Percentiles rank a stretch among this genome's conserved stretches.
Evolutionary conservation across 1,284 basidiomycete genomes (phyloP).

Genomic region (Vanrija sp.): DNA sequence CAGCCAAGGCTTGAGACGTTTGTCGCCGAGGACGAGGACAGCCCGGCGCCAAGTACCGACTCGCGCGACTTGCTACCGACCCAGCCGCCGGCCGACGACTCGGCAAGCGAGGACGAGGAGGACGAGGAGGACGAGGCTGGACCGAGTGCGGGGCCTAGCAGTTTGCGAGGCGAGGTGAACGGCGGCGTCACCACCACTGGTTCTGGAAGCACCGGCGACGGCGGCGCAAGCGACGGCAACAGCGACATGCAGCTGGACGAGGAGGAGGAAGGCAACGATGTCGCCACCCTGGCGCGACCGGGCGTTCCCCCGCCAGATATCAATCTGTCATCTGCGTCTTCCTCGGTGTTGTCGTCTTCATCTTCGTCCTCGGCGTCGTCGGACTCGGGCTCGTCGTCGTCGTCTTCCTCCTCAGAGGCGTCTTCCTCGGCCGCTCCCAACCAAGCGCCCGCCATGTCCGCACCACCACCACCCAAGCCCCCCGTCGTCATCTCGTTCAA

Average conservation of each 20-base stretch:
- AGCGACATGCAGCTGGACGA: slow-evolving; percentile 5
- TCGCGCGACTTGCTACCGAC: slow-evolving; percentile 15
- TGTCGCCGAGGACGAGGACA: not conserved
- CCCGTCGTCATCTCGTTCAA: not conserved
- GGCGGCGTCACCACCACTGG: too few species aligned
- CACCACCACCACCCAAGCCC: not conserved
- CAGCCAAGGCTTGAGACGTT: slow-evolving; percentile 14
- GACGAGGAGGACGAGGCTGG: not conserved
- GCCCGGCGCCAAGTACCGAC: not conserved
- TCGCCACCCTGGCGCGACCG: not conserved
- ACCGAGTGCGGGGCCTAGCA: not conserved
- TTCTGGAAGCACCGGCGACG: not conserved
- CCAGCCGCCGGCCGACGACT: slow-evolving; percentile 13
- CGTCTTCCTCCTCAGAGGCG: too few species aligned
- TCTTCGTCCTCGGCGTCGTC: too few species aligned
- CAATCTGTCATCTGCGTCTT: too few species aligned
- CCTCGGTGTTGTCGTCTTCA: too few species aligned
- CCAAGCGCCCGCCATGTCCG: not conserved
- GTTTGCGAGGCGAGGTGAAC: not conserved
- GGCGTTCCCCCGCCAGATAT: too few species aligned
- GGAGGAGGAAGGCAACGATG: not conserved
- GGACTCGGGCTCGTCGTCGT: too few species aligned
- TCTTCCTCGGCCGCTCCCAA: not conserved
- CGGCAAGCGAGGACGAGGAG: not conserved
- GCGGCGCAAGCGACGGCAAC: slow-evolving; percentile 5